phyloP scores from a whole-genome alignment of 2,329 filamentous ascomycete species.

The Fusarium praegraminearum region DNA sequence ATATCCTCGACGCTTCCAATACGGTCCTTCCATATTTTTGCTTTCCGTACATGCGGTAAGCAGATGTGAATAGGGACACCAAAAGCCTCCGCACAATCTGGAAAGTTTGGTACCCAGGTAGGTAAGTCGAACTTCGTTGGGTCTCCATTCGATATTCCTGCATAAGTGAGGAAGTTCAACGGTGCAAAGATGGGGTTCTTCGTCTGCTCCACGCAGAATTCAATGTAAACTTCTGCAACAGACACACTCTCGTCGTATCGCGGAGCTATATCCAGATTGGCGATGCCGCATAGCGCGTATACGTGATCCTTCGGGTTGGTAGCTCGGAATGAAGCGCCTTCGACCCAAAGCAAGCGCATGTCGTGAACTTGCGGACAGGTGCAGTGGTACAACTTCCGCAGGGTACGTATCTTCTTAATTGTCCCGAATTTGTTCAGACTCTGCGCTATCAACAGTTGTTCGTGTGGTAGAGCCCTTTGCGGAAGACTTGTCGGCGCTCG shows the following conservation, averaged over 20 bases:
- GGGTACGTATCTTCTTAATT: not conserved
- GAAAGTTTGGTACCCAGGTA: not conserved
- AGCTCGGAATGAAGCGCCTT: not conserved
- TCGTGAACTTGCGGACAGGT: not conserved
- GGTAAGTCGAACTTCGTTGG: not conserved
- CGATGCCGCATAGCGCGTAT: not conserved
- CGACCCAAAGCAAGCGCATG: not conserved
- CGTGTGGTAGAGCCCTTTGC: not conserved
- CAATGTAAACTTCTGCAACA: not conserved
- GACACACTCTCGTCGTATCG: not conserved
- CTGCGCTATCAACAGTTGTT: not conserved
- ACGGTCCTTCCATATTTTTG: not conserved
- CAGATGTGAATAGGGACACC: accelerated
- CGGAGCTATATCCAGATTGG: not conserved
- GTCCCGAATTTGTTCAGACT: not conserved
- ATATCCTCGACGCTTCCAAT: not conserved
- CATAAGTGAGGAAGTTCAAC: not conserved
- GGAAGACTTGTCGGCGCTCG: not conserved
- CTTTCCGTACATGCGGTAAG: not conserved
- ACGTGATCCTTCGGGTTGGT: not conserved
- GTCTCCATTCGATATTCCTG: not conserved
- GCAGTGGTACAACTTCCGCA: not conserved
- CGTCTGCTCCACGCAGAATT: not conserved
- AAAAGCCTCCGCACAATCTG: not conserved
- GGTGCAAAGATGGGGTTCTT: not conserved